Evolutionary conservation across 306 rosid species (phyloP), one percentile per base, ranked within the genome.

Genomic region (Medicago arabica): DNA sequence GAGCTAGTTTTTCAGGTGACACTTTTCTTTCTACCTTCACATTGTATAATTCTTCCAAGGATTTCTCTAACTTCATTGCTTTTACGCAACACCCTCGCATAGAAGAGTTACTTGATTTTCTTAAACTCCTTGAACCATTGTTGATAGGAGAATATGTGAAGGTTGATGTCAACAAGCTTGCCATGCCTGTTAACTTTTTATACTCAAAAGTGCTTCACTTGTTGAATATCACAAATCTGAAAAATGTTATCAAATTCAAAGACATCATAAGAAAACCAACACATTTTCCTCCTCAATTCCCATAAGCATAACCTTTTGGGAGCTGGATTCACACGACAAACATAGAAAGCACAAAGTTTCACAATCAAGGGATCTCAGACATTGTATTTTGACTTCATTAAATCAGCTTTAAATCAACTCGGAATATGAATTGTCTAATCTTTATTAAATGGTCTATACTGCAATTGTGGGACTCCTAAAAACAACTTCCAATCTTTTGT

Each of bases 1-100:
- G 75, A 2, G 76, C 78, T 10, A 94, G 79, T 68, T 91, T 85
- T 63, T 88, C 93, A 1, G 81, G 64, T 4, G 89, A 72, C 18
- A 87, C 95, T 54, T 76, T 84, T 67, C 95, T 80, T 73, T 94
- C 96, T 61, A 94, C 97, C 54, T 61, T 88, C 59, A 92, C 88
- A 49, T 85, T 86, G 86, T 94, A 94, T 75, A 92, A 36, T 68
- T 94, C 98, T 83, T 94, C 96, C 76, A 94, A 80, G 9, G 92
- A 79, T 75, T 92, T 94, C 86, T 94, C 95, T 21, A 75, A 50
- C 40, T 65, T 82, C 88, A 82, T 83, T 72, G 94, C 96, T 80
- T 80, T 91, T 75, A 88, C 70, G 57, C 66, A 62, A 16, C 69
- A 67, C 67, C 76, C n/a, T 67, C 85, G 57, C 9, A 41, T 71